A percentile compares a stretch with the other conserved stretches of the same genome.
Evolutionary conservation across 2,329 filamentous ascomycete species (phyloP).

Genomic region (Diaporthe helianthi): DNA sequence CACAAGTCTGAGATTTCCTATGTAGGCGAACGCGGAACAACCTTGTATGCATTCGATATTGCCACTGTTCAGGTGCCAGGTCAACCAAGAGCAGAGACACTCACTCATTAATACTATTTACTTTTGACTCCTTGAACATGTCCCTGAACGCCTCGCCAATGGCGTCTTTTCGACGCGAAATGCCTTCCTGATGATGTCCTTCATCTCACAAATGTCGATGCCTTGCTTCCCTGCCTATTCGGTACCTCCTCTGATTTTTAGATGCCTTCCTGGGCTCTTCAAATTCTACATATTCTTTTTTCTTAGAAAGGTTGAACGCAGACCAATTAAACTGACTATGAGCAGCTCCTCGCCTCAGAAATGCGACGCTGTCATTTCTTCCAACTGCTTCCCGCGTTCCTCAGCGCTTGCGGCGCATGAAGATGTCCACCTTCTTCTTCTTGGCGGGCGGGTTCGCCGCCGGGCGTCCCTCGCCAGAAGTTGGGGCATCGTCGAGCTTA

Average conservation of each 20-base stretch:
- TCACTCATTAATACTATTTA: neutral
- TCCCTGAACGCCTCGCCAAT: constrained; percentile 7
- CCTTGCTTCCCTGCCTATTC: neutral
- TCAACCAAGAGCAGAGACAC: constrained; percentile 8
- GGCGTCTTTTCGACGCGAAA: neutral
- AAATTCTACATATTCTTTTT: neutral
- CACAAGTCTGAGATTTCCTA: neutral
- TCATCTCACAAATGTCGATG: neutral
- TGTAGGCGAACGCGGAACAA: neutral
- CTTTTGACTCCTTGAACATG: neutral
- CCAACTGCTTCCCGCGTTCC: constrained; percentile 7
- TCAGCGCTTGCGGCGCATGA: constrained; percentile 53
- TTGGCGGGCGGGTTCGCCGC: constrained; percentile 43
- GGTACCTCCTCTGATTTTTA: no score
- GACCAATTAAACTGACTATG: neutral
- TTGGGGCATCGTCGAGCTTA: neutral
- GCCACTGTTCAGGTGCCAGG: neutral
- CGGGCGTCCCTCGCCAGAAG: constrained; percentile 30
- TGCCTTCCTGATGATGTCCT: neutral
- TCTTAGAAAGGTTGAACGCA: neutral
- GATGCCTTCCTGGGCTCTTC: neutral
- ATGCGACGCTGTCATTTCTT: neutral
- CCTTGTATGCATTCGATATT: neutral
- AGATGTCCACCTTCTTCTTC: constrained; percentile 56
- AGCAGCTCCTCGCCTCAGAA: neutral